Percentiles rank a stretch among this genome's conserved stretches.
phyloP scores from a whole-genome alignment of 768 basidiomycete species.

The Suillus variegatus region DNA sequence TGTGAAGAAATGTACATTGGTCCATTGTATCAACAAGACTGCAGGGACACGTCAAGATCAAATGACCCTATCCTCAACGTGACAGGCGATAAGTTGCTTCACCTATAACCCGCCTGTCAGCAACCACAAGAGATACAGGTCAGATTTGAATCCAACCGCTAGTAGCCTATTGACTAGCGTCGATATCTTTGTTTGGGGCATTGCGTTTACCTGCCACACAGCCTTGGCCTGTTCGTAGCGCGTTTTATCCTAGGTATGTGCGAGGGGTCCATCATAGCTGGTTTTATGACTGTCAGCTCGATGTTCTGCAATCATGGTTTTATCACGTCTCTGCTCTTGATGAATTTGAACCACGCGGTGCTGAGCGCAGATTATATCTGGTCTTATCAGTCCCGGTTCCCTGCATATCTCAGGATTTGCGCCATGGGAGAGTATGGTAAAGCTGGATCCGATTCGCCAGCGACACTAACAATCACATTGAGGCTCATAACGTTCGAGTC shows the following conservation, averaged over 20 bases:
- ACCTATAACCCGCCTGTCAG: background rate
- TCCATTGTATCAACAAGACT: background rate
- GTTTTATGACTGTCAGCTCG: constrained; percentile 73
- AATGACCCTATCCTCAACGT: no score
- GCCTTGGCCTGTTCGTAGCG: constrained; percentile 65
- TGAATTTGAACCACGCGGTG: background rate
- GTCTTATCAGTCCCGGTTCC: constrained; percentile 67
- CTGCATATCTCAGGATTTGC: constrained; percentile 61
- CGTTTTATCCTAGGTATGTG: constrained; percentile 71
- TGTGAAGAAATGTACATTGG: background rate
- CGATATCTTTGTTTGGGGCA: constrained; percentile 68
- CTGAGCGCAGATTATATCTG: constrained; percentile 67
- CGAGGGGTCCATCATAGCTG: constrained; percentile 72
- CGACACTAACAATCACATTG: background rate
- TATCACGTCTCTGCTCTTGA: background rate
- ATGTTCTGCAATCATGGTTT: constrained; percentile 60
- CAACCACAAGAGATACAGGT: background rate
- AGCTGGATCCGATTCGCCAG: constrained; percentile 9
- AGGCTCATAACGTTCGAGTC: constrained; percentile 57
- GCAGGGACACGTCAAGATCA: background rate
- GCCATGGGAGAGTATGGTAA: constrained; percentile 69
- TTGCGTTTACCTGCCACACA: constrained; percentile 61
- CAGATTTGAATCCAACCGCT: background rate
- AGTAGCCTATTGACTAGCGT: constrained; percentile 36
- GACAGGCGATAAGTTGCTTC: background rate